Evolutionary conservation across 83 land plant genomes (phyloP), one percentile per base, ranked within the genome.

Genomic region (Picea abies): DNA sequence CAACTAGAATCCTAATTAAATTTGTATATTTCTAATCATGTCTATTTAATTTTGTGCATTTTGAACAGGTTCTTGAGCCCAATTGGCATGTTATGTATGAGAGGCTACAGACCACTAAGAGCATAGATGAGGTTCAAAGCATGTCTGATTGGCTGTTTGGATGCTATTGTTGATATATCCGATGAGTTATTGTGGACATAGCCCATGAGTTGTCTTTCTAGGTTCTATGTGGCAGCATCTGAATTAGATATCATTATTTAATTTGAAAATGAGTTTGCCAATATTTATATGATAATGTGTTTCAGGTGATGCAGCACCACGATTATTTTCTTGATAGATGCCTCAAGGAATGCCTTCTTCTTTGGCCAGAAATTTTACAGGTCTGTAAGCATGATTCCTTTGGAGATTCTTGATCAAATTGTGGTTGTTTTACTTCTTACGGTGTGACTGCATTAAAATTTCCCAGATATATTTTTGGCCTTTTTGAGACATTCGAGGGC

Each of bases 1-100:
- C 39, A 80, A 22, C 60, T 49, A 1, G 22, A 39, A 26, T 22
- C 35, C 37, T 44, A 37, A 44, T 39, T 39, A 29, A 76, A 49
- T 22, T 47, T 76, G 49, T 76, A 52, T 76, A 16, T 58, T 49
- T 76, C 16, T 22, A 76, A 47, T n/a, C 10, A 6, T 0, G 1
- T 22, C 26, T 76, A 0, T 69, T 79, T 58, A 63, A 60, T 32
- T 17, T 44, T 73, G 47, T 22, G 76, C 32, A 76, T 2, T 62
- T 19, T 25, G 77, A 69, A 49, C 90, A 98, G 99, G 99, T 98
- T 84, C 88, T 98, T 82, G 99, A 98, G 89, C 98, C 99, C 20
- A 98, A 98, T 86, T 98, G 99, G 99, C 99, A 98, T 82, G 83
- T 94, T 80, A 98, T 98, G 99, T 91, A 92, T 78, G 90, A 83